A percentile compares a stretch with the other conserved stretches of the same genome.
phyloP scores from a whole-genome alignment of 352 stramenopile genomes.

The Globisporangium rhizosaccharum region DNA sequence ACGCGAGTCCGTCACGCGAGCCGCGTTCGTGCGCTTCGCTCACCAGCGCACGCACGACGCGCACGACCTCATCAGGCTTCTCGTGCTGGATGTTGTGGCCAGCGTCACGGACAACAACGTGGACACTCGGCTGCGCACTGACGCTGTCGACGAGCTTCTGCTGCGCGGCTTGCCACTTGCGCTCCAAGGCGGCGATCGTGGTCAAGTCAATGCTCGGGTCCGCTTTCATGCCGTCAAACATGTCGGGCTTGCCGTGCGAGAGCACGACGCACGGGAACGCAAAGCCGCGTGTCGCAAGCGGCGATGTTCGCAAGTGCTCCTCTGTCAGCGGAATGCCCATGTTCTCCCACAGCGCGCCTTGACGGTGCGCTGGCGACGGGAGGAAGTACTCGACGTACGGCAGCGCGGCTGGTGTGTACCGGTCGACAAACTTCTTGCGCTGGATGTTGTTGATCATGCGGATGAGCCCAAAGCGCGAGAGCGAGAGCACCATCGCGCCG shows the following conservation, averaged over 20 bases:
- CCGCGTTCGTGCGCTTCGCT: constrained; percentile 14
- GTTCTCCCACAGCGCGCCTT: constrained; percentile 51
- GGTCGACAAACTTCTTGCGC: constrained; percentile 39
- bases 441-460: constrained; percentile 67
- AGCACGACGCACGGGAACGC: constrained; percentile 67
- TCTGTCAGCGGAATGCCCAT: constrained; percentile 53
- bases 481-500: constrained; percentile 41
- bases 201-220: constrained; percentile 35
- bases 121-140: constrained; percentile 28
- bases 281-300: constrained; percentile 15
- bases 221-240: constrained; percentile 71
- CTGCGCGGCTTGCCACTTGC: constrained; percentile 64
- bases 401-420: constrained; percentile 47
- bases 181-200: constrained; percentile 43
- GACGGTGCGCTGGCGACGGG: constrained; percentile 58
- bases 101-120: constrained; percentile 45
- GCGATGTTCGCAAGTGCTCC: constrained; percentile 40
- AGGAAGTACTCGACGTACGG: constrained; percentile 61
- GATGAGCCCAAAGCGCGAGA: constrained; percentile 56
- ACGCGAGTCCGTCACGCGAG: constrained; percentile 7
- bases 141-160: constrained; percentile 41
- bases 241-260: constrained; percentile 50
- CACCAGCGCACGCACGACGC: constrained; percentile 55
- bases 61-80: constrained; percentile 50
- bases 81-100: constrained; percentile 78